phyloP scores from a whole-genome alignment of 306 rosid genomes.

The Rosa rugosa region DNA sequence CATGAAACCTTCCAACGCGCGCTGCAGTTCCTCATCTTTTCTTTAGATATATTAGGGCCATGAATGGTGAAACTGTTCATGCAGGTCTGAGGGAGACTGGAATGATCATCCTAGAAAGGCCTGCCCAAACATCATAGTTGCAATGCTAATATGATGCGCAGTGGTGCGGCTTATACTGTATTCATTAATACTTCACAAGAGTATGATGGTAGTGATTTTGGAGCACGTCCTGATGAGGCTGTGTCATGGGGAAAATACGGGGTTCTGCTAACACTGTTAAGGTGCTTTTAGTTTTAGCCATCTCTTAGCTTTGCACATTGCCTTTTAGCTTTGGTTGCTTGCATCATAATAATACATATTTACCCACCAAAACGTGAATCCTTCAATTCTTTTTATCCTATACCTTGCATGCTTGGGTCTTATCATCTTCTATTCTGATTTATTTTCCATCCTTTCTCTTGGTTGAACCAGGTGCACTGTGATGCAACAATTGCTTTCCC shows the following conservation, averaged over 20 bases:
- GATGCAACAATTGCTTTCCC: slow-evolving; percentile 90
- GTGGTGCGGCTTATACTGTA: slow-evolving; percentile 91
- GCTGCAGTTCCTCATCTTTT: too few species aligned
- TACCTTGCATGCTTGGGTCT: background rate
- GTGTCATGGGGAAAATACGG: slow-evolving; percentile 88
- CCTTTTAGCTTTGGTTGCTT: slow-evolving; percentile 5
- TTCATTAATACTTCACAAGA: slow-evolving; percentile 91
- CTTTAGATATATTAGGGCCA: too few species aligned
- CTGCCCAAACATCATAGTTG: too few species aligned
- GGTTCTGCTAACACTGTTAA: slow-evolving; percentile 85
- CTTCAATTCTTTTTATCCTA: background rate
- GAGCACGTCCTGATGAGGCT: slow-evolving; percentile 93
- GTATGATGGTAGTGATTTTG: slow-evolving; percentile 95
- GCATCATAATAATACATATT: background rate
- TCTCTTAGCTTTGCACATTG: slow-evolving; percentile 1
- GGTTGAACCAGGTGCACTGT: slow-evolving; percentile 66
- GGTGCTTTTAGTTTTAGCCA: slow-evolving; percentile 41
- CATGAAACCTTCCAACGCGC: too few species aligned
- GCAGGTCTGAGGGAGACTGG: too few species aligned
- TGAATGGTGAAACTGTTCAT: too few species aligned
- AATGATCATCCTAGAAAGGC: too few species aligned
- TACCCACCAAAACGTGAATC: background rate
- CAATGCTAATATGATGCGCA: slow-evolving; percentile 65
- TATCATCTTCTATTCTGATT: too few species aligned
- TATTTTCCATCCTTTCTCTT: background rate